Conservation (phyloP, 2,329 filamentous ascomycete species). For the Claviceps africana region DNA sequence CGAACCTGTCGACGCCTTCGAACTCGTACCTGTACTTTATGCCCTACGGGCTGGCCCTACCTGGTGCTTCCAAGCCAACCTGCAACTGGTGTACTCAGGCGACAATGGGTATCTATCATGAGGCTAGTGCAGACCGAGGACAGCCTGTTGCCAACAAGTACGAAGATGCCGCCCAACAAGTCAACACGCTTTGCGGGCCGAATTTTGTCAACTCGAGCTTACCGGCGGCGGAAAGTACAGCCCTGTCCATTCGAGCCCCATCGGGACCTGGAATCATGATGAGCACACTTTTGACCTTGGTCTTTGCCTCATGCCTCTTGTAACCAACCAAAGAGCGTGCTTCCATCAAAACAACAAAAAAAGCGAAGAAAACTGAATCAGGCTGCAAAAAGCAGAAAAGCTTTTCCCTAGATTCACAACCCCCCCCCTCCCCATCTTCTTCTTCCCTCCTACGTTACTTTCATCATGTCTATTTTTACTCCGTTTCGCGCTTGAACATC, state of each 20-base stretch:
- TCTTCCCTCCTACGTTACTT: too few relatives aligned
- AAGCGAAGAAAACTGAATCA: neutral
- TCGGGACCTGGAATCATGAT: conserved; percentile 6
- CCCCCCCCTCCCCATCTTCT: too few relatives aligned
- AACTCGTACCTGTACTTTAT: conserved; percentile 78
- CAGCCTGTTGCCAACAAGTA: conserved; percentile 60
- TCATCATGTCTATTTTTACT: too few relatives aligned
- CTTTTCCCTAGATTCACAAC: too few relatives aligned
- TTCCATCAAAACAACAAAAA: neutral
- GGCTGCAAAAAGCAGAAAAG: neutral
- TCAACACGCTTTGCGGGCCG: conserved; percentile 53
- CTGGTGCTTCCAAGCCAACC: conserved; percentile 50
- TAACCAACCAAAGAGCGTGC: conserved; percentile 2
- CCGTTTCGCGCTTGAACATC: too few relatives aligned
- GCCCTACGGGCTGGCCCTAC: conserved; percentile 60
- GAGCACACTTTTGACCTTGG: conserved; percentile 7
- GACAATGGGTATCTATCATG: conserved; percentile 70
- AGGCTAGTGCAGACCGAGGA: conserved; percentile 49
- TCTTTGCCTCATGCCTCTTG: conserved; percentile 9
- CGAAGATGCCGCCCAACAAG: conserved; percentile 50
- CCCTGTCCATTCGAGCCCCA: conserved; percentile 7
- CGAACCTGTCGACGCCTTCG: conserved; percentile 54
- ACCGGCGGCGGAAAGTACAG: conserved; percentile 19
- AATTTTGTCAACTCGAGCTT: conserved; percentile 44
- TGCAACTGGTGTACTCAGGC: conserved; percentile 65